Percentiles rank a stretch among this genome's conserved stretches.
These are phyloP conservation scores for Boletus sensibilis DNA, from an alignment of 768 basidiomycete genomes.

Conservation along the genomic window DNA sequence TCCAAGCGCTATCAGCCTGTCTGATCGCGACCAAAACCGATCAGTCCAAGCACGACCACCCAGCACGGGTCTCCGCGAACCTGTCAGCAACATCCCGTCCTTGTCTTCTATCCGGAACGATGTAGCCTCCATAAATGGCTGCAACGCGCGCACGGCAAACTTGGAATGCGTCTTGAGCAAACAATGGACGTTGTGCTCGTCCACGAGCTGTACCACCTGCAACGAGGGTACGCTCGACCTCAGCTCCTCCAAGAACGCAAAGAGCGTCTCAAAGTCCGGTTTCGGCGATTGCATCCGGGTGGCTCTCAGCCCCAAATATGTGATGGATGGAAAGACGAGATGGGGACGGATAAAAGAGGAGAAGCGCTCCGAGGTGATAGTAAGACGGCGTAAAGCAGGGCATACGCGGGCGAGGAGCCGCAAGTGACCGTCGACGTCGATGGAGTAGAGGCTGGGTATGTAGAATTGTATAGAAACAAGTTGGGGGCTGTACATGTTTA, in stretches of 20 bases:
- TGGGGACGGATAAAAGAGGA: background rate
- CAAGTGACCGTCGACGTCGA: background rate
- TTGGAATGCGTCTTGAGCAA: conserved; percentile 19
- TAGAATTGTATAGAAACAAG: conserved; percentile 20
- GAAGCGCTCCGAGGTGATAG: conserved; percentile 7
- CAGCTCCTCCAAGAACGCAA: conserved; percentile 14
- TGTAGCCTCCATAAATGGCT: background rate
- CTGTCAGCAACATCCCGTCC: conserved; percentile 21
- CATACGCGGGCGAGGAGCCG: conserved; percentile 12
- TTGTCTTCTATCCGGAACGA: conserved; percentile 26
- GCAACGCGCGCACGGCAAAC: conserved; percentile 8
- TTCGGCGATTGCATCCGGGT: background rate
- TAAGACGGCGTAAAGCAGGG: conserved; percentile 21
- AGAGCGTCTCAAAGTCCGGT: conserved; percentile 3
- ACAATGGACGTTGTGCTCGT: conserved; percentile 13
- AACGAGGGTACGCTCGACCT: conserved; percentile 15
- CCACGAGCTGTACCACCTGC: conserved; percentile 21
- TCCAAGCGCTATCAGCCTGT: conserved; percentile 11
- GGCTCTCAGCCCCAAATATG: conserved; percentile 17
- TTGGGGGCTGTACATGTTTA: conserved; percentile 12
- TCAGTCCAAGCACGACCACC: background rate
- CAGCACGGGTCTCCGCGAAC: conserved; percentile 2
- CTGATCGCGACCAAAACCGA: background rate
- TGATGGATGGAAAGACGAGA: conserved; percentile 14
- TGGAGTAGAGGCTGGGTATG: background rate